Base-by-base conservation (phyloP, 2,329 filamentous ascomycete species). In the Neonectria sp. region DNA sequence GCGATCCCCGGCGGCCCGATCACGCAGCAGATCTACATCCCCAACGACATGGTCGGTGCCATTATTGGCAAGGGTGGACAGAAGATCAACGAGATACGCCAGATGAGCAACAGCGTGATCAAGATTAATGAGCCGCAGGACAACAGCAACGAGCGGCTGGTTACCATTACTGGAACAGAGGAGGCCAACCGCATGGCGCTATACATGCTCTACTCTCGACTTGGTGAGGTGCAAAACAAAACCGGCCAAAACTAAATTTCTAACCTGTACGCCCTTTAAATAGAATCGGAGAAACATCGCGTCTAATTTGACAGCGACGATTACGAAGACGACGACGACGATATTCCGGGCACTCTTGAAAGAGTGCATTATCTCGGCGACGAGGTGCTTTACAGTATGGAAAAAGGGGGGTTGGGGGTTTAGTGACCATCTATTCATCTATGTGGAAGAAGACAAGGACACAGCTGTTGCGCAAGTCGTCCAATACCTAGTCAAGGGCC, bases 151-250 rank as follows among this genome's bases (percentile, higher is more conserved):
- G 96, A 99, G 86, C 92, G 96, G 70, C 86, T 99, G 67, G 96
- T 99, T 65, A 99, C 96, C 17, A 97, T 99, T 75, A 98, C 96
- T 2, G 96, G 96, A 71, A 98, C 96, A 6, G 95, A 97, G 76
- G 96, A 99, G 83, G 98, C 95, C 86, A 99, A 99, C 84, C 94
- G 97, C 78, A 98, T 99, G 95, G 96, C 96, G n/a, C 85, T 99
- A 63, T 99, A 98, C 84, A 98, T 99, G 95, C 90, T 99, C 62
- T 99, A 99, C 83, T 97, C 94, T 67, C 91, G 96, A 87, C 92
- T 99, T 81, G 96, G 96, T 97, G 81, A 85, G 86, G 79, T 77
- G 75, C 81, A 75, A 60, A 74, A 75, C 70, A 73, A 52, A 73
- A 61, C 63, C 52, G 52, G 55, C 67, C 68, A 62, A 63, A 69